phyloP scores from a whole-genome alignment of 1,284 basidiomycete genomes.

The Tilletia walkeri region DNA sequence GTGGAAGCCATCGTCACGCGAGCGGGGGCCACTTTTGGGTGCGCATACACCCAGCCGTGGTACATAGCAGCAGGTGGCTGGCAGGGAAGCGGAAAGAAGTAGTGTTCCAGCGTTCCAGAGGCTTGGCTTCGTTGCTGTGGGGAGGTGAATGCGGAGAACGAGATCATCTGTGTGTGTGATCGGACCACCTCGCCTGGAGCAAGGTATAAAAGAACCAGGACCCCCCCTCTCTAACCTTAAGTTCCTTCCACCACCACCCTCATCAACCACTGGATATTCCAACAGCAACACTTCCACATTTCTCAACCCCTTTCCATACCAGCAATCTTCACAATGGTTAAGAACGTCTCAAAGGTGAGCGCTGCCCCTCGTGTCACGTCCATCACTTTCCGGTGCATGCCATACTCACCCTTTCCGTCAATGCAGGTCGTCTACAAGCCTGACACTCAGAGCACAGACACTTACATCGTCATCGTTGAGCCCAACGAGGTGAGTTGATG shows the following conservation, averaged over 20 bases:
- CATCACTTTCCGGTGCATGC: slow-evolving; percentile 27
- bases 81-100: too few species aligned
- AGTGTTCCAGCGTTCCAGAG: too few species aligned
- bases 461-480: slow-evolving; percentile 56
- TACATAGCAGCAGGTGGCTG: too few species aligned
- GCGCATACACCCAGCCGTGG: too few species aligned
- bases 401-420: too few species aligned
- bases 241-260: neutral
- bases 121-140: too few species aligned
- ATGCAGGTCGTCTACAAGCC: slow-evolving; percentile 42
- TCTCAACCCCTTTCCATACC: neutral
- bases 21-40: too few species aligned
- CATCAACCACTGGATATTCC: neutral
- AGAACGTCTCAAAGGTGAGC: slow-evolving; percentile 1
- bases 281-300: slow-evolving; percentile 1
- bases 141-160: too few species aligned
- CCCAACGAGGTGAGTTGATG: slow-evolving; percentile 36
- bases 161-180: neutral
- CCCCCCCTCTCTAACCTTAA: too few species aligned
- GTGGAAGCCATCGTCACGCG: neutral
- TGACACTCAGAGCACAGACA: slow-evolving; percentile 56
- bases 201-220: too few species aligned
- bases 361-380: neutral
- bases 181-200: neutral
- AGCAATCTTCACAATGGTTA: neutral